phyloP scores from a whole-genome alignment of 345 rosid genomes.

The Eucalyptus rudis region DNA sequence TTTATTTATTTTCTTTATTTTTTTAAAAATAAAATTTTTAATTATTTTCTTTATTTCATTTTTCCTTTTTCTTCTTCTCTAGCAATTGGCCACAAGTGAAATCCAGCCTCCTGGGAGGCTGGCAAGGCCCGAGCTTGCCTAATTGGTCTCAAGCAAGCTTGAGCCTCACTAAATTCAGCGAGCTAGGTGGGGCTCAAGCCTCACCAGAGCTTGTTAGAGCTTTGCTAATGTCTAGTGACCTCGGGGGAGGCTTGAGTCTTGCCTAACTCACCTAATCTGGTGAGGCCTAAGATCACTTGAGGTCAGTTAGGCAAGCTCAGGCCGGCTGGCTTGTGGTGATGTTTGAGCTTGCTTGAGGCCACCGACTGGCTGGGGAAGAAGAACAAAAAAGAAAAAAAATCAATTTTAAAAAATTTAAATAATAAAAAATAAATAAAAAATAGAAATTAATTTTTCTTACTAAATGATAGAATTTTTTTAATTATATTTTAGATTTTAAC shows the following conservation, averaged over 20 bases:
- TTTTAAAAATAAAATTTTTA: no score
- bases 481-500: rapidly evolving
- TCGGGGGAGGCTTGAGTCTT: no score
- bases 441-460: no score
- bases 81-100: not conserved
- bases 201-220: rapidly evolving
- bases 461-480: no score
- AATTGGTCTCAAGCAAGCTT: not conserved
- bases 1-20: no score
- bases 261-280: no score
- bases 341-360: not conserved
- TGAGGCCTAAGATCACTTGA: not conserved
- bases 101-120: rapidly evolving
- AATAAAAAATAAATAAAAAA: no score
- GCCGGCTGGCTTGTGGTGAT: rapidly evolving
- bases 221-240: no score
- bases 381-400: no score
- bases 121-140: not conserved
- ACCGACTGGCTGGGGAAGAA: rapidly evolving
- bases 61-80: no score
- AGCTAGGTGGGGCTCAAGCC: not conserved
- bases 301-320: rapidly evolving
- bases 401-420: no score
- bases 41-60: no score
- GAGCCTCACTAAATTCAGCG: not conserved